phyloP scores from a whole-genome alignment of 331 rosid species.

The Rosa hybrid region DNA sequence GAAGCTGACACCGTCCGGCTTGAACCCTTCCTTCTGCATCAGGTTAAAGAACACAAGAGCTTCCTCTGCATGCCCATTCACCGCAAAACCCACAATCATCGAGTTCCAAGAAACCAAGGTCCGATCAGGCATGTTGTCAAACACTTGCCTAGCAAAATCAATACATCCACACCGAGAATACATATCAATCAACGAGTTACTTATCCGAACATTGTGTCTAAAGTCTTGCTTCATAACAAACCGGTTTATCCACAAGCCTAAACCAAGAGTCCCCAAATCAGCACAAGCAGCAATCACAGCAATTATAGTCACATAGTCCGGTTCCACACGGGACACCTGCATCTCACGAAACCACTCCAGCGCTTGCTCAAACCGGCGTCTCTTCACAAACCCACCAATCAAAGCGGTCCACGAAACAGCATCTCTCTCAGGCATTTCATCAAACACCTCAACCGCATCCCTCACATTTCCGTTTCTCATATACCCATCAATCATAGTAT shows the following conservation, averaged over 20 bases:
- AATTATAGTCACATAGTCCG: conserved; percentile 76
- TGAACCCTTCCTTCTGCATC: conserved; percentile 66
- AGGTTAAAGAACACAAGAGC: conserved; percentile 51
- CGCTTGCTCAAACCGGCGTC: conserved; percentile 52
- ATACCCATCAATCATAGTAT: conserved; percentile 68
- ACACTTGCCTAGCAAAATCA: conserved; percentile 60
- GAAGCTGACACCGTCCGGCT: conserved; percentile 69
- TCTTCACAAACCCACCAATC: conserved; percentile 74
- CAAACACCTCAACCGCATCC: conserved; percentile 58
- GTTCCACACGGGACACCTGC: conserved; percentile 59
- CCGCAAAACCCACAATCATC: conserved; percentile 73
- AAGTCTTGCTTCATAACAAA: conserved; percentile 47
- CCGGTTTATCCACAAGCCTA: conserved; percentile 69
- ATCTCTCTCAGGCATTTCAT: conserved; percentile 66
- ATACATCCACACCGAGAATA: conserved; percentile 81
- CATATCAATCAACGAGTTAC: conserved; percentile 69
- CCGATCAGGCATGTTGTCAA: conserved; percentile 44
- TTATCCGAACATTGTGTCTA: conserved; percentile 43
- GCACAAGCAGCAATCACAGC: conserved; percentile 72
- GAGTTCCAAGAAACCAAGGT: conserved; percentile 83
- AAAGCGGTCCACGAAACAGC: conserved; percentile 75
- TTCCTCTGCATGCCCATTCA: conserved; percentile 69
- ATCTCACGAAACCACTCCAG: conserved; percentile 63
- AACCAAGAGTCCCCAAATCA: conserved; percentile 67
- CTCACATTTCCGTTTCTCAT: conserved; percentile 55